phyloP scores from a whole-genome alignment of 208 protist genomes.

The Trypanosoma melophagium region DNA sequence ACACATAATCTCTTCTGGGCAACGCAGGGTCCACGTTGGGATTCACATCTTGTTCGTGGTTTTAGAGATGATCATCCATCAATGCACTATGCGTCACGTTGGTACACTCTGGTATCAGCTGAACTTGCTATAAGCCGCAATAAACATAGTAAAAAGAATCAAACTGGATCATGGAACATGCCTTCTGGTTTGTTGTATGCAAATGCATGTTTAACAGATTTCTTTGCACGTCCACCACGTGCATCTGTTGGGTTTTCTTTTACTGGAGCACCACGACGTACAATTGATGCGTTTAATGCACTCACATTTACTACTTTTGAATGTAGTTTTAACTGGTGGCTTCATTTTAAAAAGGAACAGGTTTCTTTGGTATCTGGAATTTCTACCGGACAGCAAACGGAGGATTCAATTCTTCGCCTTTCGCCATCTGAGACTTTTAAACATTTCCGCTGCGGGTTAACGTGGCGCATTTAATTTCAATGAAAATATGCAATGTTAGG shows the following conservation, averaged over 20 bases:
- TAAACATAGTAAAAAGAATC: background rate
- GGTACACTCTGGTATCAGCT: constrained; percentile 53
- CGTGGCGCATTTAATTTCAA: constrained; percentile 27
- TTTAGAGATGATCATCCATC: constrained; percentile 49
- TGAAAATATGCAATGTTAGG: too few relatives aligned
- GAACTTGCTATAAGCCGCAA: constrained; percentile 30
- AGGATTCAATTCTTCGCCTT: constrained; percentile 38
- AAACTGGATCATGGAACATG: background rate
- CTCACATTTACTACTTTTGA: constrained; percentile 46
- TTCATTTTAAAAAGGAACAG: constrained; percentile 22
- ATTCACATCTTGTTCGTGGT: constrained; percentile 48
- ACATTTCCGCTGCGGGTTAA: constrained; percentile 64
- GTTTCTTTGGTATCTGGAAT: constrained; percentile 30
- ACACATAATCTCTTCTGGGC: constrained; percentile 64
- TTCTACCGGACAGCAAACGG: constrained; percentile 2
- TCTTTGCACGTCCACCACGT: constrained; percentile 34
- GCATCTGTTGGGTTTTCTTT: constrained; percentile 67
- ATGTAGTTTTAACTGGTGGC: constrained; percentile 69
- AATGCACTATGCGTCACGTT: constrained; percentile 52
- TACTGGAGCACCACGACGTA: constrained; percentile 36
- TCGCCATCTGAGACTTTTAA: constrained; percentile 62
- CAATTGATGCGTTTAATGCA: constrained; percentile 50
- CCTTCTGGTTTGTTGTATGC: constrained; percentile 38
- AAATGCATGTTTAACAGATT: constrained; percentile 62
- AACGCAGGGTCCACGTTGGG: constrained; percentile 61